phyloP scores from a whole-genome alignment of 2,329 filamentous ascomycete species.

The Calonectria naviculata region DNA sequence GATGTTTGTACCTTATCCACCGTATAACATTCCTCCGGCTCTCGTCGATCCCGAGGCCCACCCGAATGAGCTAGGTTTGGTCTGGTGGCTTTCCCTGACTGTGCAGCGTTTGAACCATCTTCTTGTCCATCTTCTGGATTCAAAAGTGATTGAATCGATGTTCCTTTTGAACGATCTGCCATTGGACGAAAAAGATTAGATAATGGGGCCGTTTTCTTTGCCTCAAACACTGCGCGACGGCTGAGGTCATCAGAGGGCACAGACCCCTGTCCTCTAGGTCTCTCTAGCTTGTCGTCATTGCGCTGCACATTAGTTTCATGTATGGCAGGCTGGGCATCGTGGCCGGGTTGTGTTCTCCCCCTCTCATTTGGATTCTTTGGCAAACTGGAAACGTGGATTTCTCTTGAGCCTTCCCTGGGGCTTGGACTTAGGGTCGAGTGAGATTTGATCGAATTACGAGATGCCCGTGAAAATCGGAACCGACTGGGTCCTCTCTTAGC shows the following conservation, averaged over 20 bases:
- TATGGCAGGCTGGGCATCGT: neutral
- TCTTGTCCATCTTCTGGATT: neutral
- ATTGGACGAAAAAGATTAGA: neutral
- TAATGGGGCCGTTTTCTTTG: neutral
- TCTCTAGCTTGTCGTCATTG: neutral
- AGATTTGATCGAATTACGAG: conserved; percentile 10
- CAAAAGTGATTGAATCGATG: neutral
- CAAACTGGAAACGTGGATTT: neutral
- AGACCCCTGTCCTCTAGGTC: neutral
- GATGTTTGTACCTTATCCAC: conserved; percentile 1
- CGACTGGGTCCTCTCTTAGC: conserved; percentile 29
- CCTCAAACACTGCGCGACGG: neutral
- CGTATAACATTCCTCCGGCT: conserved; percentile 5
- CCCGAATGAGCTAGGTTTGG: neutral
- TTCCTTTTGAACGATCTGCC: neutral
- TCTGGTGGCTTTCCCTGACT: neutral
- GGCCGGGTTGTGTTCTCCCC: neutral
- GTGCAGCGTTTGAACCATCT: neutral
- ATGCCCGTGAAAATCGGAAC: conserved; percentile 13
- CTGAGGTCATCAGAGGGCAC: neutral
- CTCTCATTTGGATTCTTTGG: neutral
- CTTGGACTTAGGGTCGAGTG: conserved; percentile 10
- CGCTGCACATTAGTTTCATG: neutral
- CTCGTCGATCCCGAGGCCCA: neutral
- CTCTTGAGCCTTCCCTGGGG: conserved; percentile 1